Conservation (phyloP, 306 rosid species). For the Chamaecrista fasciculata region DNA sequence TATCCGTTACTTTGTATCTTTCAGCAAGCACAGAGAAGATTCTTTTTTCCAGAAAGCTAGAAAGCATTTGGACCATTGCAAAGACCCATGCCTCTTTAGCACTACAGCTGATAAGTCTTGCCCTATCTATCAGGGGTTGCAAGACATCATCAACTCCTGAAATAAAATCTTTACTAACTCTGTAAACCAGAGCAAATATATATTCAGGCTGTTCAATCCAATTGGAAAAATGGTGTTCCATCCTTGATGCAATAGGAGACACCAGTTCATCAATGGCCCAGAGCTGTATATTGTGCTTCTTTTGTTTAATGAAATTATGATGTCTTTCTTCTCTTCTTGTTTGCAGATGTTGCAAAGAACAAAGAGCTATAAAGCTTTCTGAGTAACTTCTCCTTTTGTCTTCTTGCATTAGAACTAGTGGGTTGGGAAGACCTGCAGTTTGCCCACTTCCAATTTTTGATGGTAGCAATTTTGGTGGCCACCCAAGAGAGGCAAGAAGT, state of each 20-base stretch:
- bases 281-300: constrained; percentile 42
- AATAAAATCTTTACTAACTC: constrained; percentile 58
- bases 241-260: constrained; percentile 69
- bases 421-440: constrained; percentile 47
- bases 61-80: constrained; percentile 67
- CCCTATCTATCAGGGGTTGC: constrained; percentile 77
- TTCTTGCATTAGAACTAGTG: constrained; percentile 63
- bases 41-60: constrained; percentile 55
- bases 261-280: constrained; percentile 80
- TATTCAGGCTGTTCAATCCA: constrained; percentile 76
- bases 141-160: constrained; percentile 68
- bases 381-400: constrained; percentile 57
- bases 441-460: constrained; percentile 36
- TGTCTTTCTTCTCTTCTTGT: constrained; percentile 53
- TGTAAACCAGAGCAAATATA: constrained; percentile 61
- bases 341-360: constrained; percentile 73
- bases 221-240: constrained; percentile 66
- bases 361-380: constrained; percentile 61
- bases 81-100: constrained; percentile 81
- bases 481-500: constrained; percentile 68
- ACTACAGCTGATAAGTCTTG: constrained; percentile 62
- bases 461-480: constrained; percentile 73
- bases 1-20: constrained; percentile 44
- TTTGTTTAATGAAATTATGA: constrained; percentile 34
- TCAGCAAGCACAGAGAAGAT: constrained; percentile 51